phyloP scores from a whole-genome alignment of 306 rosid species.

The Dalbergia oliveri region DNA sequence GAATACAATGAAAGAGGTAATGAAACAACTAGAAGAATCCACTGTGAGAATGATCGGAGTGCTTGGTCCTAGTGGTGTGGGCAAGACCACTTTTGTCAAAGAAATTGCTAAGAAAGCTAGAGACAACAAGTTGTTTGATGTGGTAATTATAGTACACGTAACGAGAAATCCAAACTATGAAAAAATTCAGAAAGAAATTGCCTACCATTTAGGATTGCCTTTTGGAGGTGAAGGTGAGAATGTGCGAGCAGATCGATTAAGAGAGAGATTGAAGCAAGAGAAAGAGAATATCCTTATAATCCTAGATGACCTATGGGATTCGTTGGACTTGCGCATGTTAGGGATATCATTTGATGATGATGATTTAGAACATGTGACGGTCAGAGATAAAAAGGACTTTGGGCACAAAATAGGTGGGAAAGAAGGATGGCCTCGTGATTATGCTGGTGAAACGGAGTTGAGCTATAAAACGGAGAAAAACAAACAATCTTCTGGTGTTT shows the following conservation, averaged over 20 bases:
- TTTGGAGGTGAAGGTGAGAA: not conserved
- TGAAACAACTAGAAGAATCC: slow-evolving; percentile 2
- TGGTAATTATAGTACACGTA: not conserved
- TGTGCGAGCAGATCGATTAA: not conserved
- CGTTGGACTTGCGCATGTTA: slow-evolving; percentile 19
- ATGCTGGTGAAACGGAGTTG: too few relatives aligned
- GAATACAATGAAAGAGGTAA: not conserved
- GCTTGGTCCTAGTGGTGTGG: slow-evolving; percentile 15
- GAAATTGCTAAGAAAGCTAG: not conserved
- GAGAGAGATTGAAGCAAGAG: not conserved
- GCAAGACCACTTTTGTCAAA: slow-evolving; percentile 33
- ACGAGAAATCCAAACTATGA: not conserved
- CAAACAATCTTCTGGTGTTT: not conserved
- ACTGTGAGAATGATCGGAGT: slow-evolving; percentile 19
- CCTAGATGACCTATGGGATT: slow-evolving; percentile 38
- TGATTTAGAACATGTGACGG: not conserved
- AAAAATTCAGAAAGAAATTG: slow-evolving; percentile 23
- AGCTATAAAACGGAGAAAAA: too few relatives aligned
- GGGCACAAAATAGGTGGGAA: not conserved
- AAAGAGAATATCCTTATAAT: slow-evolving; percentile 19
- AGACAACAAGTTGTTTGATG: not conserved
- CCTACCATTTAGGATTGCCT: not conserved
- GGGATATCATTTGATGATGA: slow-evolving; percentile 39
- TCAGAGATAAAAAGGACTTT: not conserved
- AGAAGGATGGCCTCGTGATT: not conserved